Conservation (phyloP, 306 rosid species). For the Acacia crassicarpa region DNA sequence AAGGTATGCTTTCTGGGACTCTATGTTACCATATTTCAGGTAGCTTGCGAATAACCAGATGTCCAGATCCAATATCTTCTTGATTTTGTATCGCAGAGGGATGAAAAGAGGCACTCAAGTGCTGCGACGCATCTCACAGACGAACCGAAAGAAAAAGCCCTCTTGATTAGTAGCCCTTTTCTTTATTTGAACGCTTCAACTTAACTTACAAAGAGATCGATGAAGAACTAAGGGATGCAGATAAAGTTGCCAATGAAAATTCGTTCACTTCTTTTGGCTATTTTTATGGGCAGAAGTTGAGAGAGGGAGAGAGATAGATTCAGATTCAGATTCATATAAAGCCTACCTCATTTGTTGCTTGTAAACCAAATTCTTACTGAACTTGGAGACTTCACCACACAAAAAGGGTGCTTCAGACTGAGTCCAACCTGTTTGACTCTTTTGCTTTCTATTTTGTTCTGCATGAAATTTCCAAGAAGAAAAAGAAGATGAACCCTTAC, state of each 20-base stretch:
- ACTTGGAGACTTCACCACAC: neutral
- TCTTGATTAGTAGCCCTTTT: slow-evolving; percentile 33
- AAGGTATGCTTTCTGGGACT: slow-evolving; percentile 48
- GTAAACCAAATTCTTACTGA: neutral
- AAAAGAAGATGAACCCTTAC: neutral
- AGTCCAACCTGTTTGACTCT: neutral
- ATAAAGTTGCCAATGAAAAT: neutral
- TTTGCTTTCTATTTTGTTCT: slow-evolving; percentile 21
- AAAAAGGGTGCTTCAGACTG: slow-evolving; percentile 3
- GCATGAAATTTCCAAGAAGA: slow-evolving; percentile 8
- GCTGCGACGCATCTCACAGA: slow-evolving; percentile 59
- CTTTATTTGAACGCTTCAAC: slow-evolving; percentile 19
- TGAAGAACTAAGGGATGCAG: neutral
- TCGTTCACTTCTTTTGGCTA: slow-evolving; percentile 23
- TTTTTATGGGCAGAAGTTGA: neutral
- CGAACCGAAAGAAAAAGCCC: slow-evolving; percentile 67
- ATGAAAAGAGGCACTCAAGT: slow-evolving; percentile 50
- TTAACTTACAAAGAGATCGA: neutral
- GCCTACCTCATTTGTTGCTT: neutral
- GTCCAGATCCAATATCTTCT: slow-evolving; percentile 10
- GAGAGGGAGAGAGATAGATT: neutral
- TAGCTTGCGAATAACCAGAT: neutral
- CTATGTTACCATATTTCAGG: slow-evolving; percentile 15
- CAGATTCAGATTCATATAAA: neutral
- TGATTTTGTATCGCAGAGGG: slow-evolving; percentile 53